Base-by-base conservation (phyloP, 1,139 yeast genomes). In the Scheffersomyces illinoinensis region DNA sequence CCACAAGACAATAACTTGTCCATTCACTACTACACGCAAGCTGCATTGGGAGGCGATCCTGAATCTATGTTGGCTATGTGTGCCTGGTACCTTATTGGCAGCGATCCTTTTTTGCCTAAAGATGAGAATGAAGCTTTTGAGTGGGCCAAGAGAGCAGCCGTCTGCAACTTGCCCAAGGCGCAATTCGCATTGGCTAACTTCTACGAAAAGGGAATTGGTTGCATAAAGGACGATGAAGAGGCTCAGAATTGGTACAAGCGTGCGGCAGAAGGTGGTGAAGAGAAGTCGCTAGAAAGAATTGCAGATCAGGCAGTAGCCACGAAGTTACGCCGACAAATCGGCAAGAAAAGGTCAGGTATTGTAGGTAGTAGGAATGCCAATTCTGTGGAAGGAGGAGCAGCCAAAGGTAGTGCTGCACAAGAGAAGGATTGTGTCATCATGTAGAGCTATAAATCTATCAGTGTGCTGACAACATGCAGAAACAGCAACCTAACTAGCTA, bases 71-170 rank as follows among this genome's bases (percentile, higher is more conserved):
- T 93, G 68, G 93, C 97, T 3, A 82, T 95, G 81, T 93, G 98
- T 73, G 98, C 98, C 2, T 95, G 98, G 98, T 95, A 93, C 72
- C 81, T 93, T 72, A 90, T 92, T 47, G 99, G 99, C 1, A 89
- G 91, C 52, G 95, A 90, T 51, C 93, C 95, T 20, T 87, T 87
- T 60, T 81, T 95, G 64, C 89, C 88, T 18, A 85, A 86, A 63
- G 96, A 93, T 71, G 92, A 89, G 62, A 83, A 78, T 59, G 97
- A 93, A 73, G 97, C 98, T 0, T 95, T 89, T 73, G 96, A 91
- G 69, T 95, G 98, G 98, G 98, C 98, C 1, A 77, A 85, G 59
- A 82, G 92, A 63, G 95, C 98, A 0, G 98, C 98, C 0, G 78
- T 83, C 57, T 77, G 86, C 54, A 90, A 91, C 21, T 80, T 84